Evolutionary conservation across 257 asterid genomes (phyloP), one percentile per base, ranked within the genome.

Genomic region (Agastache rugosa): DNA sequence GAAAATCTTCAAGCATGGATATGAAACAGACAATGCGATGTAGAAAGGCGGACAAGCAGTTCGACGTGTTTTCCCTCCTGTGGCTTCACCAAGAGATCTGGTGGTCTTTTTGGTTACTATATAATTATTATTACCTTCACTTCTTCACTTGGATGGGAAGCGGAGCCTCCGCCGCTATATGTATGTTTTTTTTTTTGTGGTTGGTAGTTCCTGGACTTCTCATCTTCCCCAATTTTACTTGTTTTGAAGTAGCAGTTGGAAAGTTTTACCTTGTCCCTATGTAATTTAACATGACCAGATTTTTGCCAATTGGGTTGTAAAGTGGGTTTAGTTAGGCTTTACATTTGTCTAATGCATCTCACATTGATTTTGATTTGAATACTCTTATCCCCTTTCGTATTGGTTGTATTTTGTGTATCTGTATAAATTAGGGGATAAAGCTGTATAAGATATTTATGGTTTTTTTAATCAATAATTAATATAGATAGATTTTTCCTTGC

Each of bases 311-410:
- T 78, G 76, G 82, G 82, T 58, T 83, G 86, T 83, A 76, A 76
- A 83, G 78, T 73, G 78, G 76, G 76, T 78, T 72, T 79, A 73
- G 86, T 68, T 69, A 66, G 80, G 75, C 69, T 65, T 56, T 69
- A 51, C 25, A 11, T 22, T 62, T 69, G 66, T 68, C 71, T 41
- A 48, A 19, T 60, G 55, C 75, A 50, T 37, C 27, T 72, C 65
- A 12, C 39, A 12, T 53, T 67, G 50, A 45, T 51, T 63, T 34
- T 69, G 66, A 14, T 16, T 62, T 20, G 69, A 34, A 55, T 56
- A 6, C 63, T 15, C 35, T 11, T 11, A 1, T 11, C 63, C 61
- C 64, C 66, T 56, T 56, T 9, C 47, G 67, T 69, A 55, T 74
- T 23, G 56, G 51, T 31, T 65, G 78, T 65, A 65, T 64, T 56